Percentiles rank a stretch among this genome's conserved stretches.
Conservation (phyloP, 495 filamentous ascomycete genomes). For the Penicillium parvum region DNA sequence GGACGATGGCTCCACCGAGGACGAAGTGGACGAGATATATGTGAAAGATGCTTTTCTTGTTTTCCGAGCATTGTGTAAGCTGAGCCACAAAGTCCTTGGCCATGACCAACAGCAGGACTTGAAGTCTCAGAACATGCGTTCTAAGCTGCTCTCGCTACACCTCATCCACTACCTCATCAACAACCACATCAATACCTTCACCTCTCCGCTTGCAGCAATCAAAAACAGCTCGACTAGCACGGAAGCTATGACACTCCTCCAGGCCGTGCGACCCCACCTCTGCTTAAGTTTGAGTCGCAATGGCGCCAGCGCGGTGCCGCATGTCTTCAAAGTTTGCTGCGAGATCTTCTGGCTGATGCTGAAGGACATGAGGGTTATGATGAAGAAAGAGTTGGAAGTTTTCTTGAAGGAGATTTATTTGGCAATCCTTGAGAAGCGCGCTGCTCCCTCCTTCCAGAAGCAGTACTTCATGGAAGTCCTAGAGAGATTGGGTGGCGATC, state of each 20-base stretch:
- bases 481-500: conserved; percentile 77
- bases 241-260: conserved; percentile 86
- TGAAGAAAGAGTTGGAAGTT: conserved; percentile 99
- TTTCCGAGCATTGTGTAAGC: conserved; percentile 94
- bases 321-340: conserved; percentile 91
- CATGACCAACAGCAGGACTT: conserved; percentile 90
- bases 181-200: conserved; percentile 83
- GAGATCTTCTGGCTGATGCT: conserved; percentile 98
- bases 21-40: conserved; percentile 94
- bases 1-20: conserved; percentile 60
- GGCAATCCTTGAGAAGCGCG: conserved; percentile 82
- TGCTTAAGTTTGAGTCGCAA: conserved; percentile 92
- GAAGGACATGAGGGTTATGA: conserved; percentile 84
- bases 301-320: conserved; percentile 83
- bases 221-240: conserved; percentile 78
- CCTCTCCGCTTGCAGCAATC: conserved; percentile 84
- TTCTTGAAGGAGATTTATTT: conserved; percentile 98
- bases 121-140: conserved; percentile 91
- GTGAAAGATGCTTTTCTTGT: conserved; percentile 95
- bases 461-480: conserved; percentile 84
- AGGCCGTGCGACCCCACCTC: conserved; percentile 93
- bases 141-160: conserved; percentile 91
- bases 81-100: conserved; percentile 84
- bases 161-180: conserved; percentile 91
- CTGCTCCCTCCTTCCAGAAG: conserved; percentile 84